A percentile compares a stretch with the other conserved stretches of the same genome.
These are phyloP conservation scores for Sporothrix luriei DNA, from an alignment of 2,329 filamentous ascomycete species.

Conservation along the genomic window DNA sequence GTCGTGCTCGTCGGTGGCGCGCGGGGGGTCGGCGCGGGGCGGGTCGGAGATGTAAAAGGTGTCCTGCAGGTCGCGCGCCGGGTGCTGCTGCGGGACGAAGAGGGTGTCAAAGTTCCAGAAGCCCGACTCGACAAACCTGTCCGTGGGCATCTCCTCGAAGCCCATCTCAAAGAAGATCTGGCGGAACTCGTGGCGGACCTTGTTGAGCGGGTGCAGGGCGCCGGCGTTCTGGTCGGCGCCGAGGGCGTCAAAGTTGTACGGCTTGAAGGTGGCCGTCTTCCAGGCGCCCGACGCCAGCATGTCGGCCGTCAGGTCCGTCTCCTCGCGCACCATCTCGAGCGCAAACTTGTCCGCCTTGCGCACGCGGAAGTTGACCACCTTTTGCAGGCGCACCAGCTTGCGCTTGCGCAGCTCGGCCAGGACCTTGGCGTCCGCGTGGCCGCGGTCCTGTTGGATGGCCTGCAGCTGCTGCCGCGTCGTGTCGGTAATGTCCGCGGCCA, in stretches of 20 bases:
- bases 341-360: slow-evolving; percentile 86
- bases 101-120: slow-evolving; percentile 99
- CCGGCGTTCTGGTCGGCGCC: slow-evolving; percentile 64
- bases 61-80: slow-evolving; percentile 94
- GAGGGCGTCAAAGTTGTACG: slow-evolving; percentile 58
- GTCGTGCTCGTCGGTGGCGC: slow-evolving; percentile 54
- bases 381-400: slow-evolving; percentile 82
- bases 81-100: slow-evolving; percentile 96
- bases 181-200: slow-evolving; percentile 92
- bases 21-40: slow-evolving; percentile 69
- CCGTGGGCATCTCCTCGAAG: slow-evolving; percentile 97
- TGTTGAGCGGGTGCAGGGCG: slow-evolving; percentile 74
- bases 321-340: slow-evolving; percentile 84
- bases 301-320: slow-evolving; percentile 91
- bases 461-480: slow-evolving; percentile 74
- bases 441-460: slow-evolving; percentile 69
- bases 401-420: slow-evolving; percentile 85
- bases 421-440: slow-evolving; percentile 70
- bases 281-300: slow-evolving; percentile 87
- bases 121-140: slow-evolving; percentile 89
- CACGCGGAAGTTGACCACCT: slow-evolving; percentile 82
- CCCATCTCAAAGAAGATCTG: slow-evolving; percentile 99
- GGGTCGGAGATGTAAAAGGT: slow-evolving; percentile 97
- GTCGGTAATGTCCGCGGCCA: slow-evolving; percentile 75
- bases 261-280: slow-evolving; percentile 86